These are phyloP conservation scores for Bremia lactucae DNA, from an alignment of 352 stramenopile species.

Conservation along the genomic window DNA sequence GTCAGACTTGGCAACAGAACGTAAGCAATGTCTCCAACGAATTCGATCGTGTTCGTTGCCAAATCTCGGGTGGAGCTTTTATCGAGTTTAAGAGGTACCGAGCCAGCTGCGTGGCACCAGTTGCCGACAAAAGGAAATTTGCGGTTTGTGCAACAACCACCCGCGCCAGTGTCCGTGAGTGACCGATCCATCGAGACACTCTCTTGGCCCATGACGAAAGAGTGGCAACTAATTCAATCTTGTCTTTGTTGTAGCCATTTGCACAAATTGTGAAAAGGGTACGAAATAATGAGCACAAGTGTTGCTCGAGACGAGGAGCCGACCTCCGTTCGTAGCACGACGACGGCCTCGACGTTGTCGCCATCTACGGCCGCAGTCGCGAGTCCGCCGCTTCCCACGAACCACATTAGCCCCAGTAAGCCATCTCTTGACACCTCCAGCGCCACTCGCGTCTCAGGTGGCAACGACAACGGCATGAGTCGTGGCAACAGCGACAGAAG, in stretches of 20 bases:
- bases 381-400: not conserved
- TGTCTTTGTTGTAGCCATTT: not conserved
- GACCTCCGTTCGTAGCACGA: not conserved
- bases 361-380: slow-evolving; percentile 2
- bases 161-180: slow-evolving; percentile 7
- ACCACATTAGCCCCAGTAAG: slow-evolving; percentile 3
- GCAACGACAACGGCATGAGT: not conserved
- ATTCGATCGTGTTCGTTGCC: slow-evolving; percentile 12
- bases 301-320: slow-evolving; percentile 7
- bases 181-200: not conserved
- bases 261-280: not conserved
- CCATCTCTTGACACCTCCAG: slow-evolving; percentile 2
- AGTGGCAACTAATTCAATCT: not conserved
- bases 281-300: slow-evolving; percentile 15
- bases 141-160: slow-evolving; percentile 23
- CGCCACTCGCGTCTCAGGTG: not conserved
- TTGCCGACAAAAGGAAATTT: slow-evolving; percentile 20
- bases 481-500: slow-evolving; percentile 6
- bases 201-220: not conserved
- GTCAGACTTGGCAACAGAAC: not conserved
- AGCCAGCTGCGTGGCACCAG: not conserved
- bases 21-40: not conserved
- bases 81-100: not conserved
- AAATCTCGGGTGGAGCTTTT: not conserved
- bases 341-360: not conserved